Conservation (phyloP, 2,329 filamentous ascomycete species). For the Cordyceps tenuipes region DNA sequence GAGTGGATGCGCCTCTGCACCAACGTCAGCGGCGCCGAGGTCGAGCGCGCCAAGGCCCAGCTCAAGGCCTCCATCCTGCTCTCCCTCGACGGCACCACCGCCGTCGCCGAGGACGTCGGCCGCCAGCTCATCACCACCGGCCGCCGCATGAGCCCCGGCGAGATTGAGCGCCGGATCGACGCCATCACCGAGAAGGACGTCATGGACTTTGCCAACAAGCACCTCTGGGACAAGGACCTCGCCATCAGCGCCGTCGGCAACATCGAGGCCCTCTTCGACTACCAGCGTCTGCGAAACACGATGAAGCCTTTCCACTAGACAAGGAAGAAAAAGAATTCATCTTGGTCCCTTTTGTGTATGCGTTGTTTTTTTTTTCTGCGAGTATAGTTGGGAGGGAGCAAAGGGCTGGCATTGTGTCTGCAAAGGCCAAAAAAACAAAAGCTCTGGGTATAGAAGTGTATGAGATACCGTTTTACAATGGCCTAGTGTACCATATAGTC, state of each 20-base stretch:
- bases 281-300: constrained; percentile 70
- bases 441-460: constrained; percentile 46
- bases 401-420: constrained; percentile 20
- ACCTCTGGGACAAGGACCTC: constrained; percentile 95
- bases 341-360: not conserved
- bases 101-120: constrained; percentile 95
- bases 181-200: constrained; percentile 91
- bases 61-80: constrained; percentile 97
- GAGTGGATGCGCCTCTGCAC: constrained; percentile 95
- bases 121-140: constrained; percentile 97
- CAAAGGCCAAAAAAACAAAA: constrained; percentile 21
- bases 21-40: constrained; percentile 81
- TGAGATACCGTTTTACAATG: constrained; percentile 41
- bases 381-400: constrained; percentile 14
- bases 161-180: constrained; percentile 89
- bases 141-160: constrained; percentile 78
- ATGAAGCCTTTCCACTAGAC: constrained; percentile 58
- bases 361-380: not conserved
- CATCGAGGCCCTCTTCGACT: constrained; percentile 80
- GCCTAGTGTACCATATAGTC: constrained; percentile 48
- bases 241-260: constrained; percentile 87
- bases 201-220: constrained; percentile 90
- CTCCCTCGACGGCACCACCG: constrained; percentile 93
- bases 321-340: constrained; percentile 18
- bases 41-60: constrained; percentile 97